Evolutionary conservation across 2,329 filamentous ascomycete genomes (phyloP), one percentile per base, ranked within the genome.

Genomic region (Penicillium rolfsii): DNA sequence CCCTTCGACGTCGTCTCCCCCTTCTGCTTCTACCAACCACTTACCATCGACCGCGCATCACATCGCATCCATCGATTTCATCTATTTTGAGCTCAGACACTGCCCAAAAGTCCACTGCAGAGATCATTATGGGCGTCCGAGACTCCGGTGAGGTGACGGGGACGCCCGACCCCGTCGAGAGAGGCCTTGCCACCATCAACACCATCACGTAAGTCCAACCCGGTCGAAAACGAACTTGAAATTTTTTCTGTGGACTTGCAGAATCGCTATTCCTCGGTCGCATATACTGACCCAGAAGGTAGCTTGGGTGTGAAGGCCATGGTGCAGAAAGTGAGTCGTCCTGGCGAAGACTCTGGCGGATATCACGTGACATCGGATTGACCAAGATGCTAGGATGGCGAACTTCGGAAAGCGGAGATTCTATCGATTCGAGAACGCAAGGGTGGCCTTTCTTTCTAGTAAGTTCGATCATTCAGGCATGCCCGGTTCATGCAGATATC

Each of bases 371-470:
- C 61, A 61, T 60, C 38, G 58, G 55, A 65, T 53, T 66, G 53
- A 62, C 64, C 43, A 33, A 3, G 57, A 50, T 12, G 68, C 11
- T 69, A 89, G 86, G 86, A 97, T 76, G 92, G 92, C 62, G 88
- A 93, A 72, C 85, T 90, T 63, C 89, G 95, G 70, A 93, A 95
- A 80, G 95, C 95, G 70, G 95, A 99, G 77, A 97, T 99, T 64
- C 82, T 99, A n/a, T 95, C 92, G 61, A 96, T 98, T 69, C 89
- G 91, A 73, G 91, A 93, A 61, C 90, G 91, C 24, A 96, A 96
- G 77, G 94, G 91, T 71, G 89, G 90, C 16, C 89, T 91, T 41
- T 90, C 91, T 58, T 97, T 94, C 74, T 97, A 97, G 80, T 82
- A 76, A 56, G 79, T 70, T 35, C 28, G 11, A 14, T 4, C 11